A percentile compares a stretch with the other conserved stretches of the same genome.
Conservation (phyloP, 2,329 filamentous ascomycete species). For the Gremmenia infestans region DNA sequence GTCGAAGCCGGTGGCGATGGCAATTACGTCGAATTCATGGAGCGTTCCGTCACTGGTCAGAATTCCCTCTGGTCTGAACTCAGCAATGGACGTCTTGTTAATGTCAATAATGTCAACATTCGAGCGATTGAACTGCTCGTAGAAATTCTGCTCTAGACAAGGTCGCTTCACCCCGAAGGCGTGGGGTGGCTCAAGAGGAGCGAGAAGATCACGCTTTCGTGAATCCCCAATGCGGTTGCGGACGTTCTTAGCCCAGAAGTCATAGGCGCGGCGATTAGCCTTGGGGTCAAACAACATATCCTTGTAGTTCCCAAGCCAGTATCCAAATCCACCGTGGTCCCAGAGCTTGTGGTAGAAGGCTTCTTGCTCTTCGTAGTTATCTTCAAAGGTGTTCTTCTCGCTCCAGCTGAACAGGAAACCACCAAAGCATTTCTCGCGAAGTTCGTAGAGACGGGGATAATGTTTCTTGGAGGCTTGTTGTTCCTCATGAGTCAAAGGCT, state of each 20-base stretch:
- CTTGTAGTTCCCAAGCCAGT: slow-evolving; percentile 41
- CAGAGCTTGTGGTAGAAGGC: slow-evolving; percentile 41
- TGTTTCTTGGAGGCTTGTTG: slow-evolving; percentile 37
- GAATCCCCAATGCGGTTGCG: slow-evolving; percentile 41
- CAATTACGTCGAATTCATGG: slow-evolving; percentile 30
- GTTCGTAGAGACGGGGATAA: neutral
- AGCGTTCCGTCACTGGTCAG: slow-evolving; percentile 26
- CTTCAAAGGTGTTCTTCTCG: slow-evolving; percentile 40
- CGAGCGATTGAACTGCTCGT: slow-evolving; percentile 42
- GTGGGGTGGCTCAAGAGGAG: slow-evolving; percentile 41
- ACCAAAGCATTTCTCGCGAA: slow-evolving; percentile 36
- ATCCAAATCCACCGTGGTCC: slow-evolving; percentile 42
- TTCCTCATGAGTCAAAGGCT: slow-evolving; percentile 10
- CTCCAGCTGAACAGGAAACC: slow-evolving; percentile 48
- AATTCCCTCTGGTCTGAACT: slow-evolving; percentile 36
- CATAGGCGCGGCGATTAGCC: slow-evolving; percentile 40
- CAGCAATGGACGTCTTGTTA: slow-evolving; percentile 34
- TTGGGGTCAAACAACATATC: slow-evolving; percentile 37
- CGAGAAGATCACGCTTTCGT: slow-evolving; percentile 40
- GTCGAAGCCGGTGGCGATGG: slow-evolving; percentile 36
- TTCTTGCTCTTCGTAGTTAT: slow-evolving; percentile 39
- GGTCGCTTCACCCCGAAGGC: slow-evolving; percentile 43
- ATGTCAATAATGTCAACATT: slow-evolving; percentile 44
- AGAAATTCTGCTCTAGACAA: slow-evolving; percentile 44
- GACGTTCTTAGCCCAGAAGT: slow-evolving; percentile 45